Base-by-base conservation (phyloP, 2,329 filamentous ascomycete species). In the Xylaria multiplex region DNA sequence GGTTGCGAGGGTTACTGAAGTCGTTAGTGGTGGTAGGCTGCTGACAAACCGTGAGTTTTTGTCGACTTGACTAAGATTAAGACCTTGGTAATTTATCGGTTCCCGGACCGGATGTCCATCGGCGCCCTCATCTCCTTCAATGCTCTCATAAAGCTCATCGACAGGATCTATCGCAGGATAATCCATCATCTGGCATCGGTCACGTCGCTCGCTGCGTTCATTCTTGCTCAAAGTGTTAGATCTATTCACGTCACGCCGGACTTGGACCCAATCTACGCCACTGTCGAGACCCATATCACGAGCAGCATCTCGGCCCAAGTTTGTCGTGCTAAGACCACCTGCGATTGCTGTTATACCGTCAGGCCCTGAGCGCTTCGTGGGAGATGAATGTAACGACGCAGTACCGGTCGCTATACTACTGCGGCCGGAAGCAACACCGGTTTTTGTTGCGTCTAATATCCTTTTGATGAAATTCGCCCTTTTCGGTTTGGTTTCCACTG, bases 381-480 rank as follows among this genome's bases (percentile, higher is more conserved):
- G 79, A 6, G 82, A 82, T 2, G 80, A 77, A 60, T 79, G 79
- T n/a, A 79, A 73, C 1, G 81, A 79, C 48, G 79, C 79, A 6
- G 79, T 75, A 2, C 87, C 86, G 37, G 88, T 87, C 2, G 90
- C 91, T 70, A 97, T 93, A 69, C 91, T 97, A 70, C 91, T 96
- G 68, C 95, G 88, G 59, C 92, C 93, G 76, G 90, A 97, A 1
- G 95, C 95, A 40, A 96, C 94, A 37, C 93, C 93, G 0, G 95
- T 97, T 81, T 97, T 97, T 16, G 94, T 95, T 2, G 93, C 93
- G 70, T 97, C 94, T 35, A 97, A 88, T 72, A 98, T 95, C 76
- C 97, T 96, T 79, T 95, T 96, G 84, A 98, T 96, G 75, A 98
- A 97, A 55, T 93, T 95, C 68, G 90, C 90, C 78, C 93, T 96